A percentile compares a stretch with the other conserved stretches of the same genome.
These are phyloP conservation scores for Rhizopus delemar DNA, from an alignment of 371 early-diverging fungal genomes.

Conservation along the genomic window DNA sequence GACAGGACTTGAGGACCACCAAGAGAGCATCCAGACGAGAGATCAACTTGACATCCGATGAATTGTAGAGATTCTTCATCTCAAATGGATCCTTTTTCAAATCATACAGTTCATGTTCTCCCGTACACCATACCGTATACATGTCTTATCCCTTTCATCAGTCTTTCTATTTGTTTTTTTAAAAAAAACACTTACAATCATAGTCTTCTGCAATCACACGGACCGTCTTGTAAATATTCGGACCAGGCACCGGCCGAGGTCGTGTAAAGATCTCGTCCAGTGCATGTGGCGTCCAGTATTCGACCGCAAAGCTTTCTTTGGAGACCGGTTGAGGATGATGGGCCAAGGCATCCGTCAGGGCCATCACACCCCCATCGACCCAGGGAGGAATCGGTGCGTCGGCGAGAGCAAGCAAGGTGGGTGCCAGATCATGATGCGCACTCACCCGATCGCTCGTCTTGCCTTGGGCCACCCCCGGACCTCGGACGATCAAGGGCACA, in stretches of 20 bases:
- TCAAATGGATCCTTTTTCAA: slow-evolving; percentile 63
- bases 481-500: slow-evolving; percentile 65
- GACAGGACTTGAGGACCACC: slow-evolving; percentile 55
- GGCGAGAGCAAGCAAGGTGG: slow-evolving; percentile 63
- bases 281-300: slow-evolving; percentile 58
- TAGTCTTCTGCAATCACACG: slow-evolving; percentile 56
- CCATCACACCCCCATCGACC: slow-evolving; percentile 59
- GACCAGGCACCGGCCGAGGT: not conserved
- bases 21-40: slow-evolving; percentile 64
- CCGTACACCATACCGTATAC: slow-evolving; percentile 67
- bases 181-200: slow-evolving; percentile 36
- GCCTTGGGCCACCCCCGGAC: slow-evolving; percentile 61
- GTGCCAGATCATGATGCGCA: slow-evolving; percentile 62
- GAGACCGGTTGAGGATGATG: slow-evolving; percentile 42
- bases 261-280: not conserved
- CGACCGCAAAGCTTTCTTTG: slow-evolving; percentile 62
- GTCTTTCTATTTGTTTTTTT: not conserved
- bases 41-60: slow-evolving; percentile 25
- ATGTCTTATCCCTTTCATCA: slow-evolving; percentile 24
- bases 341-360: slow-evolving; percentile 44
- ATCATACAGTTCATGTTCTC: slow-evolving; percentile 64
- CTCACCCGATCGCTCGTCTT: slow-evolving; percentile 46
- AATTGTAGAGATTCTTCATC: slow-evolving; percentile 47
- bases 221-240: slow-evolving; percentile 63
- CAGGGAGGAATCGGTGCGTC: slow-evolving; percentile 43